Percentiles rank a stretch among this genome's conserved stretches.
Conservation (phyloP, 148 eudicot genomes). For the Simmondsia chinensis region DNA sequence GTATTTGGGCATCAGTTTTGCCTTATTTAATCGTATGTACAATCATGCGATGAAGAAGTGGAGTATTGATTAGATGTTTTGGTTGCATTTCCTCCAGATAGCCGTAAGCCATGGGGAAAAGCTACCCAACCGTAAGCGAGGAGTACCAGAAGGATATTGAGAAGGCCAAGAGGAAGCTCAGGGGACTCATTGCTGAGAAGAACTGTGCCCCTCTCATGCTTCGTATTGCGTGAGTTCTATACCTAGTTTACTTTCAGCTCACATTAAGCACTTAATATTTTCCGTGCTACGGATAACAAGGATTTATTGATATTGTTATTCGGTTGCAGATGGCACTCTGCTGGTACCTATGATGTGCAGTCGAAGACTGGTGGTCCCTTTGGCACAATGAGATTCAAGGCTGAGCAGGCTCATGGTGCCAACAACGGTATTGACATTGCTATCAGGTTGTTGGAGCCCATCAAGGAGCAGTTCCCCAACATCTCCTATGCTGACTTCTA, state of each 20-base stretch:
- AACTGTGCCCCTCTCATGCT: conserved; percentile 80
- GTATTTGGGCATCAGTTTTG: too few relatives aligned
- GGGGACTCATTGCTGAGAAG: conserved; percentile 65
- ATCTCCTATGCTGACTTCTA: conserved; percentile 62
- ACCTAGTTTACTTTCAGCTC: too few relatives aligned
- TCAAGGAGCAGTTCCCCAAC: conserved; percentile 60
- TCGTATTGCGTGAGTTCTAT: conserved; percentile 55
- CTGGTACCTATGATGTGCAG: conserved; percentile 63
- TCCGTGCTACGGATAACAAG: too few relatives aligned
- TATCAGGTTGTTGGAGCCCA: conserved; percentile 54
- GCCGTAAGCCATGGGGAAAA: conserved; percentile 51
- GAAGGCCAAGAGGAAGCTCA: conserved; percentile 62
- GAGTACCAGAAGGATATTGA: conserved; percentile 61
- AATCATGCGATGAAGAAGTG: background rate
- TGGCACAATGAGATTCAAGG: conserved; percentile 69
- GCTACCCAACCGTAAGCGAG: conserved; percentile 62
- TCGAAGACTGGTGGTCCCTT: conserved; percentile 84
- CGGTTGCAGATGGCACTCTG: conserved; percentile 78
- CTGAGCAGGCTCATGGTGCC: conserved; percentile 52
- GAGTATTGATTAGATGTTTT: background rate
- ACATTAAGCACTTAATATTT: too few relatives aligned
- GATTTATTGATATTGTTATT: background rate
- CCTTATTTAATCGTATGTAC: background rate
- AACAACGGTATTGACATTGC: conserved; percentile 78
- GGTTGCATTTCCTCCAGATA: conserved; percentile 5